Evolutionary conservation across 1,284 basidiomycete species (phyloP).

Genomic region (Sanguinoderma infundibulare): DNA sequence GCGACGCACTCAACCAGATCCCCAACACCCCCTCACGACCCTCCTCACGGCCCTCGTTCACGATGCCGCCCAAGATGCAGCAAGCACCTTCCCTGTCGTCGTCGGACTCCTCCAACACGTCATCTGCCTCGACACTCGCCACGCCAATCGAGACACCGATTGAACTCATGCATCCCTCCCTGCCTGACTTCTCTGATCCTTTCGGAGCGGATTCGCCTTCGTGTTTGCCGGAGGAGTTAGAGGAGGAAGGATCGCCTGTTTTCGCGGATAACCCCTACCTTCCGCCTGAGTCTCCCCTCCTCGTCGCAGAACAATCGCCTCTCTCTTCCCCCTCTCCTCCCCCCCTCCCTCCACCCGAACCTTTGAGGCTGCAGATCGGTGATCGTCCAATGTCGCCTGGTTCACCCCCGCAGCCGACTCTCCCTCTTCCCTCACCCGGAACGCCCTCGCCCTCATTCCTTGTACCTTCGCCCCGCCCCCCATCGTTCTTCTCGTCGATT

Average conservation of each 20-base stretch:
- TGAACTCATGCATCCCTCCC: slow-evolving; percentile 19
- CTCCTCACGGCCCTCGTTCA: slow-evolving; percentile 24
- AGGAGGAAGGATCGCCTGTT: slow-evolving; percentile 15
- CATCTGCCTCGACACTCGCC: slow-evolving; percentile 29
- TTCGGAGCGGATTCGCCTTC: slow-evolving; percentile 19
- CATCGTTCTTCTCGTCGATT: slow-evolving; percentile 32
- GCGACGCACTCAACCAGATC: slow-evolving; percentile 13
- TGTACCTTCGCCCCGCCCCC: slow-evolving; percentile 27
- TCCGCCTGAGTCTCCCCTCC: slow-evolving; percentile 25
- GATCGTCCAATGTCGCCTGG: slow-evolving; percentile 20
- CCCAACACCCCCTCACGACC: slow-evolving; percentile 15
- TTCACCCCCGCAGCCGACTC: slow-evolving; percentile 32
- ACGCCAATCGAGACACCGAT: slow-evolving; percentile 34
- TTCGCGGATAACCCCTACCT: slow-evolving; percentile 28
- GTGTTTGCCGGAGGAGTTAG: slow-evolving; percentile 19
- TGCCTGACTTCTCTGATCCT: slow-evolving; percentile 17
- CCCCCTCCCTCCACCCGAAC: slow-evolving; percentile 5
- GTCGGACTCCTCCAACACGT: slow-evolving; percentile 26
- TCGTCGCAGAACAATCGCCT: slow-evolving; percentile 2
- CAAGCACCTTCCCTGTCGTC: slow-evolving; percentile 21
- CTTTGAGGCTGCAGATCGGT: slow-evolving; percentile 18
- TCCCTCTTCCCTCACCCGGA: slow-evolving; percentile 33
- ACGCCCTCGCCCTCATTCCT: slow-evolving; percentile 35
- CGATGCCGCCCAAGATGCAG: slow-evolving; percentile 12
- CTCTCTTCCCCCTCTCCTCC: slow-evolving; percentile 9